Evolutionary conservation across 1,284 basidiomycete genomes (phyloP).

Genomic region (Puccinia horiana): DNA sequence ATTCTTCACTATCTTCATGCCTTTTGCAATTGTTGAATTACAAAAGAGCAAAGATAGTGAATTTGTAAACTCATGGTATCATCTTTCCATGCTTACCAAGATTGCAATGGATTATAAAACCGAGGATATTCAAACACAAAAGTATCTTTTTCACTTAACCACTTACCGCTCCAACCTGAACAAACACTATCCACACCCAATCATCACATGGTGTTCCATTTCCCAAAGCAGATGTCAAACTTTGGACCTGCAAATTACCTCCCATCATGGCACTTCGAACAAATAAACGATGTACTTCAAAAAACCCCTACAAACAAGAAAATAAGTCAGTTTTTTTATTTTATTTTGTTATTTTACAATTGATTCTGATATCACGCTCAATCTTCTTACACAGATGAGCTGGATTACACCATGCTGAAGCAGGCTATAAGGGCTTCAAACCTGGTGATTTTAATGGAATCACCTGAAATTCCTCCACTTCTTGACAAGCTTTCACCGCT

Average conservation of each 20-base stretch:
- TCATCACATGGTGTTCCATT: too few species aligned
- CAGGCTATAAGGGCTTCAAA: constrained; percentile 30
- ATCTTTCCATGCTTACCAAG: constrained; percentile 23
- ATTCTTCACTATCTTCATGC: not conserved
- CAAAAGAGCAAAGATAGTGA: not conserved
- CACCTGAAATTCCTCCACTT: constrained; percentile 8
- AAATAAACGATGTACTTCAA: constrained; percentile 26
- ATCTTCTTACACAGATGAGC: constrained; percentile 3
- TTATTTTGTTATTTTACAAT: not conserved
- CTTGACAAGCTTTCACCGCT: constrained; percentile 8
- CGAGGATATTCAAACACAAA: not conserved
- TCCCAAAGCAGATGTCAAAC: too few species aligned
- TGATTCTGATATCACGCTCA: not conserved
- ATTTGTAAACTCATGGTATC: constrained; percentile 26
- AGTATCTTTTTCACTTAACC: constrained; percentile 33
- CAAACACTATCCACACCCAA: not conserved
- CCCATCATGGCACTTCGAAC: too few species aligned
- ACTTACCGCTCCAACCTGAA: constrained; percentile 30
- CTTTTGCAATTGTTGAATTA: constrained; percentile 35
- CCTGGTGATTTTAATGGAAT: constrained; percentile 22
- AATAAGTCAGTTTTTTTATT: not conserved
- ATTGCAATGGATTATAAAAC: constrained; percentile 33
- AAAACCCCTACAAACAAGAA: constrained; percentile 31
- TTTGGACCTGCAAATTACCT: too few species aligned
- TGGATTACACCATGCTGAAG: constrained; percentile 30